These are phyloP conservation scores for Protostelium mycophagum DNA, from an alignment of 78 protist genomes.

Conservation along the genomic window DNA sequence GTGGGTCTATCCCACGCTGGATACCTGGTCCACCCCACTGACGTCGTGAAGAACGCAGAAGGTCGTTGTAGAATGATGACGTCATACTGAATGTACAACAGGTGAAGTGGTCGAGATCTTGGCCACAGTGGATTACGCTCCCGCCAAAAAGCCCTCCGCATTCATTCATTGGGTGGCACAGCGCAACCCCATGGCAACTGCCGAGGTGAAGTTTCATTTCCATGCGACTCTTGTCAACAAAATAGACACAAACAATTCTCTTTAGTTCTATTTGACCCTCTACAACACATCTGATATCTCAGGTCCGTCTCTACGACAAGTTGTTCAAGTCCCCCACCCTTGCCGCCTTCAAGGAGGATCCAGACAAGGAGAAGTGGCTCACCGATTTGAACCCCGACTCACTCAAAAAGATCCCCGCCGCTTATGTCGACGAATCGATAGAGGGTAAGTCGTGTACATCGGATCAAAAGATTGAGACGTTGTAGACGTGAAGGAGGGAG, in stretches of 20 bases:
- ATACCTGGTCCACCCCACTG: conserved; percentile 51
- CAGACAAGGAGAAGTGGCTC: conserved; percentile 41
- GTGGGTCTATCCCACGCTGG: conserved; percentile 62
- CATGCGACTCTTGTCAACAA: background rate
- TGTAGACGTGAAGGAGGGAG: conserved; percentile 33
- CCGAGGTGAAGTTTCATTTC: background rate
- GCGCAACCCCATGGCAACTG: background rate
- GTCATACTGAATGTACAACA: background rate
- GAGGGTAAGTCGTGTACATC: background rate
- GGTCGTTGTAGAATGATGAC: conserved; percentile 27
- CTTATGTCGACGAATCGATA: conserved; percentile 29
- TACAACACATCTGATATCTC: background rate
- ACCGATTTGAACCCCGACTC: conserved; percentile 47
- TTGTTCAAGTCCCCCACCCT: conserved; percentile 43
- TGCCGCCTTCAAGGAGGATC: background rate
- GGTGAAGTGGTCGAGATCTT: background rate
- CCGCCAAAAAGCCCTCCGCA: background rate
- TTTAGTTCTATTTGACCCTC: background rate
- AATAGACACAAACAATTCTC: background rate
- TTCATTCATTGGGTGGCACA: background rate
- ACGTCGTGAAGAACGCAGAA: conserved; percentile 33
- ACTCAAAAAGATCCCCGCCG: conserved; percentile 22
- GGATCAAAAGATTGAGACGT: background rate
- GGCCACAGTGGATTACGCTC: background rate
- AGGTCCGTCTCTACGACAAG: conserved; percentile 55